These are phyloP conservation scores for Lactarius sp. DNA, from an alignment of 768 basidiomycete species.

Conservation along the genomic window DNA sequence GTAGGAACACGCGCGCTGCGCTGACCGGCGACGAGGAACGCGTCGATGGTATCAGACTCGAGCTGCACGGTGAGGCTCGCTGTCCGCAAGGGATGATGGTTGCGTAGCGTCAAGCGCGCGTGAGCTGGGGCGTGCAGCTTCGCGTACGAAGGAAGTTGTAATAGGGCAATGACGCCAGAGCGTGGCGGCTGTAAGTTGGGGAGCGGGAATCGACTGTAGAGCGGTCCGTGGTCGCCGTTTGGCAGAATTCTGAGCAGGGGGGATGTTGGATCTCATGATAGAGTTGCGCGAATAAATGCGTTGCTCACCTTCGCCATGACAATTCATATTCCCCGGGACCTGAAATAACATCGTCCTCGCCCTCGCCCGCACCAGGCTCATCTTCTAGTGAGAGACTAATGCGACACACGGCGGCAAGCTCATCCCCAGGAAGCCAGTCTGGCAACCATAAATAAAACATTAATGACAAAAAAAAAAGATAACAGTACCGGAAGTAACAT, in stretches of 20 bases:
- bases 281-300: conserved; percentile 8
- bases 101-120: conserved; percentile 58
- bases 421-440: conserved; percentile 67
- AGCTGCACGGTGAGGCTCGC: conserved; percentile 68
- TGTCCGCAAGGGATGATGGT: conserved; percentile 56
- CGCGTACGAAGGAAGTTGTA: conserved; percentile 58
- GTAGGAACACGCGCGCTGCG: conserved; percentile 61
- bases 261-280: conserved; percentile 3
- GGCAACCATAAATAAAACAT: conserved; percentile 6
- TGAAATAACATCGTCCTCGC: conserved; percentile 32
- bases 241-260: conserved; percentile 40
- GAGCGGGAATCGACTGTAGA: conserved; percentile 49
- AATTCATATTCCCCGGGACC: conserved; percentile 58
- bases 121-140: conserved; percentile 57
- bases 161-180: conserved; percentile 60
- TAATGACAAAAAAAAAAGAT: not conserved
- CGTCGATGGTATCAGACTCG: conserved; percentile 60
- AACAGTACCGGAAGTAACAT: conserved; percentile 40
- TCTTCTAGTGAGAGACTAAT: conserved; percentile 44
- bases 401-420: conserved; percentile 52
- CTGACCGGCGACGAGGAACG: conserved; percentile 77
- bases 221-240: conserved; percentile 41
- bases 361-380: conserved; percentile 33
- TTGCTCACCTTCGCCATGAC: conserved; percentile 56
- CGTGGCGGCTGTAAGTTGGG: conserved; percentile 57